phyloP scores from a whole-genome alignment of 148 eudicot species.

The Vaccinium macrocarpon region DNA sequence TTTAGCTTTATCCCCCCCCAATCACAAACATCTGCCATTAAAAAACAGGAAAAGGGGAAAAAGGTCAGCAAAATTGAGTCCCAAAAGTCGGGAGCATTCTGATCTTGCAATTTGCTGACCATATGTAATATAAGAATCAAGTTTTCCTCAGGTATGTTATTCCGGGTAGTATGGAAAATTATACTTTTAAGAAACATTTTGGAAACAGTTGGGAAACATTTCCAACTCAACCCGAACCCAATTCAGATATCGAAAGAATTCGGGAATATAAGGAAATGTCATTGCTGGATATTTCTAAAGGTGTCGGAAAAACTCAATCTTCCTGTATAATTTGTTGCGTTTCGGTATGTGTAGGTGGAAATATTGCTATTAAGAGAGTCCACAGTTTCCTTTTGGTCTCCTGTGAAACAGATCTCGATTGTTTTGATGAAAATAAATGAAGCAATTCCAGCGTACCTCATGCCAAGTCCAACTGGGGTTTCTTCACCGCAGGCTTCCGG shows the following conservation, averaged over 20 bases:
- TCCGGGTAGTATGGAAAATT: background rate
- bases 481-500: slow-evolving; percentile 31
- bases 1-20: background rate
- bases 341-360: background rate
- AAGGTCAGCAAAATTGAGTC: no score
- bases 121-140: background rate
- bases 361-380: background rate
- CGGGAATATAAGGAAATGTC: no score
- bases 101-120: background rate
- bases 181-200: background rate
- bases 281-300: no score
- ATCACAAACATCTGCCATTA: slow-evolving; percentile 5
- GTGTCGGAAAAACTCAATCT: background rate
- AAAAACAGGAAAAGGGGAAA: background rate
- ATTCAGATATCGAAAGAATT: background rate
- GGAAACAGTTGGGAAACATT: background rate
- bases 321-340: background rate
- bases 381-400: background rate
- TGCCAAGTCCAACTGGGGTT: slow-evolving; percentile 49
- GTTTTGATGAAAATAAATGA: background rate
- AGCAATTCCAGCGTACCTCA: slow-evolving; percentile 12
- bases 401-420: background rate
- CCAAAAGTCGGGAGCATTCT: background rate
- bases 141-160: background rate
- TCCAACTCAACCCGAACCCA: background rate